Evolutionary conservation across 441 rosid genomes (phyloP), one percentile per base, ranked within the genome.

Genomic region (Pelargonium cotyledonis): DNA sequence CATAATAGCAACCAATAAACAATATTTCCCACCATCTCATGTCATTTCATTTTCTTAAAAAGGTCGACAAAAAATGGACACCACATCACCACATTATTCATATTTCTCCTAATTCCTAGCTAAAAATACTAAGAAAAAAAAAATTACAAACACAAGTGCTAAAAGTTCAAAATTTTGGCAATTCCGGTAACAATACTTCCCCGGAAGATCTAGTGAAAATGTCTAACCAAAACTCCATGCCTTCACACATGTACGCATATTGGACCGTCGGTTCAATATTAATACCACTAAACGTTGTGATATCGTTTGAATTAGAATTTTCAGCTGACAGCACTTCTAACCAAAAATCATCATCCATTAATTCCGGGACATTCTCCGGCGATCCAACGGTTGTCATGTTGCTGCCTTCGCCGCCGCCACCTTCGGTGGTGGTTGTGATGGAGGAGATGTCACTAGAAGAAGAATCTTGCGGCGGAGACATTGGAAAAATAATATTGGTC

Each of bases 261-360:
- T 73, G 69, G 57, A 66, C 6, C 63, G 70, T 10, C 29, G 55
- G 16, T 67, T 61, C 21, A n/a, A 23, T 23, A 23, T 2, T 23
- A 23, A 23, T 23, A 23, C 26, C 2, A 23, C 26, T 23, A 2
- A 23, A 23, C 26, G 26, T 23, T 23, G 26, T 23, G 26, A 2
- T 23, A 23, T 23, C 26, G 26, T 23, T 23, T 23, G 26, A 23
- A 23, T 23, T 23, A 26, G 65, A 49, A 7, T 29, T 18, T 35
- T 51, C 23, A 12, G 66, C 70, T 0, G 76, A 74, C 47, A 73
- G 70, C 6, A 77, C 81, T 60, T 82, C 81, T 3, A 78, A 73
- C 83, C 83, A 79, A 76, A 82, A 82, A 26, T 71, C 73, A 49
- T 82, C 83, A 55, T 82, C 81, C 44, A 75, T 29, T n/a, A n/a